Base-by-base conservation (phyloP, 176 grass and related monocot species). In the Zoysia pacifica region DNA sequence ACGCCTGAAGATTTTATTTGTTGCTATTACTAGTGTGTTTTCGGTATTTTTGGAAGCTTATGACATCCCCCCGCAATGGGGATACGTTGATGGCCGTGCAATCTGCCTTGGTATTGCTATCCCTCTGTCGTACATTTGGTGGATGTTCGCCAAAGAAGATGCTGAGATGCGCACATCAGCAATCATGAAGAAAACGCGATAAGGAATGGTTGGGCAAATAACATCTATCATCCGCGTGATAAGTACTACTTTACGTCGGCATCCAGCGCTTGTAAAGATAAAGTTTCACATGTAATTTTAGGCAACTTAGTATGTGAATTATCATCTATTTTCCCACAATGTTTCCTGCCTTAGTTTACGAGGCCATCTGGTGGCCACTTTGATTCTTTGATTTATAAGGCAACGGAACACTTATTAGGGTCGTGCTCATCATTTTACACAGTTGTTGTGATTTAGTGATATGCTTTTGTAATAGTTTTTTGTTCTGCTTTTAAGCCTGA, bases 71-170 rank as follows among this genome's bases (percentile, higher is more conserved):
- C 91, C 94, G 16, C 86, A 78, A 39, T 90, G 84, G 82, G 94
- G 87, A 44, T 97, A 91, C 62, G 84, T 91, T 5, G 94, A 97
- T 88, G 87, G 88, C 7, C 94, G 87, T 72, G 91, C 91, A 52
- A 43, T 94, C 52, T 81, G 83, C 80, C 84, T 87, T 74, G 75
- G 79, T 28, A 71, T 85, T 48, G 85, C 82, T 5, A 80, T 85
- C 71, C 94, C 89, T 58, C 51, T 94, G 38, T 85, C 91, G 3
- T 97, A 80, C 82, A 79, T 97, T 46, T 94, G 91, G 94, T 97
- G 94, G 94, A 90, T 82, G 63, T 97, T 97, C n/a, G 87, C 86
- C 50, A 90, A 91, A 37, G 85, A 97, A 89, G 94, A 97, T 65
- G 94, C 87, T 0, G 91, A 97, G 76, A 78, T 94, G 67, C 86